phyloP scores from a whole-genome alignment of 208 protist genomes.

The Acanthamoeba lenticulata region DNA sequence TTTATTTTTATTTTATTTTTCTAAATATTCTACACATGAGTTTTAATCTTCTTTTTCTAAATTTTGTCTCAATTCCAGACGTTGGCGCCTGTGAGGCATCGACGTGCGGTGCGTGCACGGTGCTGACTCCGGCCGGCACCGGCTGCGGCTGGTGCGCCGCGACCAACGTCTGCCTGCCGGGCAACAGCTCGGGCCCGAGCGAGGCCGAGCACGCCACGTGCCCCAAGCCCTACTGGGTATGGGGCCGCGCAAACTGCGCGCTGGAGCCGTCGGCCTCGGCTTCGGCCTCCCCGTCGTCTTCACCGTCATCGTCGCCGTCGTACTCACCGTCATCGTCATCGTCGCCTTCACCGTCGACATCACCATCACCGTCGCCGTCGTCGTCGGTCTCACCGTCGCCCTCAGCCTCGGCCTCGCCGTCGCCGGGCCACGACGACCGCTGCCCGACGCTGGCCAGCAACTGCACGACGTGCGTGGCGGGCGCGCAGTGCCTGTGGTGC shows the following conservation, averaged over 20 bases:
- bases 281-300: not conserved
- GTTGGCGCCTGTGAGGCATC: not conserved
- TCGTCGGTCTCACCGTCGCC: not conserved
- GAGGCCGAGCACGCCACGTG: not conserved
- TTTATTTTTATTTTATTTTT: not conserved
- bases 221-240: not conserved
- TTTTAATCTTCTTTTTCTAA: not conserved
- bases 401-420: not conserved
- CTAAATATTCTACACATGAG: not conserved
- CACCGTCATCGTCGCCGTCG: not conserved
- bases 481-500: not conserved
- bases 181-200: not conserved
- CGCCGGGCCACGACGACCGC: not conserved
- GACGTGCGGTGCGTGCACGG: not conserved
- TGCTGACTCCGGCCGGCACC: no score
- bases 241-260: not conserved
- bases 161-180: not conserved
- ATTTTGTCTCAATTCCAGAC: not conserved
- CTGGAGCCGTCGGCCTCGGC: not conserved
- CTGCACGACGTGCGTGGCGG: not conserved
- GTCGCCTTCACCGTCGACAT: not conserved
- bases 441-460: not conserved
- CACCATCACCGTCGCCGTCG: not conserved
- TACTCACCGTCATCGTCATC: not conserved
- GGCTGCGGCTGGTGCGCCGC: not conserved